Conservation (phyloP, 345 rosid species). For the Ceriops tagal region DNA sequence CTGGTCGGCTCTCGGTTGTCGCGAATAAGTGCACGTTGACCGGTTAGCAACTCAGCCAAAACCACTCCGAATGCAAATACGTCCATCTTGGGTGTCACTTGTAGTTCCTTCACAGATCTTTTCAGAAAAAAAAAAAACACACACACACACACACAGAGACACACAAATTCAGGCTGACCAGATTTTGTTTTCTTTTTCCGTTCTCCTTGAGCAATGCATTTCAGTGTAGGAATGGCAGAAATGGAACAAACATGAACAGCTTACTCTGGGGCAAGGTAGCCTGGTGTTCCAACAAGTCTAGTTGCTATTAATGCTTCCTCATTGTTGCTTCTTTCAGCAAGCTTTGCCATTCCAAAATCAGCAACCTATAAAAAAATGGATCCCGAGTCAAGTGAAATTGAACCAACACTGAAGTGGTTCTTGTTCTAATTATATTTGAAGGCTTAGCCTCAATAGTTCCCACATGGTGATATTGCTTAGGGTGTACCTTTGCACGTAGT, state of each 20-base stretch:
- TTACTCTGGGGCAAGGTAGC: constrained; percentile 71
- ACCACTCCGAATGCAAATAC: constrained; percentile 68
- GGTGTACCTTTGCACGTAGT: constrained; percentile 53
- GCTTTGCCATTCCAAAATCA: constrained; percentile 68
- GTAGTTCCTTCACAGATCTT: constrained; percentile 67
- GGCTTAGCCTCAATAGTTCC: too few relatives aligned
- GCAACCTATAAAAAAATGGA: constrained; percentile 39
- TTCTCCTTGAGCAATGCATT: too few relatives aligned
- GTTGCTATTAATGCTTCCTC: constrained; percentile 53
- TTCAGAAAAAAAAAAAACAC: constrained; percentile 6
- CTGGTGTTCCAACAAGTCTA: constrained; percentile 61
- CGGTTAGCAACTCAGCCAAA: constrained; percentile 62
- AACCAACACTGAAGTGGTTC: not conserved
- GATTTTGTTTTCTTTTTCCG: not conserved
- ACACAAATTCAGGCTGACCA: not conserved
- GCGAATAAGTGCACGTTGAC: constrained; percentile 51
- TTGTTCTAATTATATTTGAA: not conserved
- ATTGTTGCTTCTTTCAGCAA: constrained; percentile 47
- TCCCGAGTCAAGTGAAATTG: not conserved
- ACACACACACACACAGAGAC: too few relatives aligned
- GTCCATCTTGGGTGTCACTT: constrained; percentile 59
- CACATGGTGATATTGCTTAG: not conserved
- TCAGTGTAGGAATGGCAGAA: too few relatives aligned
- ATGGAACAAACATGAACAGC: constrained; percentile 1
- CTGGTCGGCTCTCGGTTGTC: constrained; percentile 45